Conservation (phyloP, 2,329 filamentous ascomycete species). For the Aspergillus pseudoglaucus region DNA sequence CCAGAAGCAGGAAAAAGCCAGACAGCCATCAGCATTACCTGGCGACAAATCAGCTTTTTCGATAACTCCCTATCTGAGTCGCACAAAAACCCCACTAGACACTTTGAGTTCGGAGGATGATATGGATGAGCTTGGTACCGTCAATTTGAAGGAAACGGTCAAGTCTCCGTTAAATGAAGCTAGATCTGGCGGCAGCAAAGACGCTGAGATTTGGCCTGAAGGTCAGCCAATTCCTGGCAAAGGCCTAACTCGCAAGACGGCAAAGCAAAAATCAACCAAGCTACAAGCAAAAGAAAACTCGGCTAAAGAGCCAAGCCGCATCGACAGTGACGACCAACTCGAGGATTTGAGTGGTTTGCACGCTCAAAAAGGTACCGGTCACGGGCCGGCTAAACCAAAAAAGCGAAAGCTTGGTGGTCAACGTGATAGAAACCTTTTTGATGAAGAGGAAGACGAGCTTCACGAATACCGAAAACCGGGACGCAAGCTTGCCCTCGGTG, state of each 20-base stretch:
- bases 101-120: constrained; percentile 23
- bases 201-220: neutral
- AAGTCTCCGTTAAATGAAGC: neutral
- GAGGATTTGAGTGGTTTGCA: constrained; percentile 13
- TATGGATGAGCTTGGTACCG: constrained; percentile 16
- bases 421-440: constrained; percentile 61
- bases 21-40: constrained; percentile 52
- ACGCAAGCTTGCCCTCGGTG: constrained; percentile 19
- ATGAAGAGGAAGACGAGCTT: constrained; percentile 54
- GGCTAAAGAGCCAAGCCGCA: neutral
- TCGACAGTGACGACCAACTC: constrained; percentile 2
- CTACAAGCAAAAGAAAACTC: neutral
- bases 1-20: constrained; percentile 50
- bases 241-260: neutral
- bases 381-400: constrained; percentile 49
- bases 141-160: constrained; percentile 6
- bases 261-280: neutral
- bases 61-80: constrained; percentile 87
- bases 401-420: constrained; percentile 64
- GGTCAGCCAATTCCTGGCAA: neutral
- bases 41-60: constrained; percentile 91
- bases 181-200: neutral
- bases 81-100: constrained; percentile 53
- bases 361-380: constrained; percentile 14
- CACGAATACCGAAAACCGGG: constrained; percentile 18